Conservation (phyloP, 1,284 basidiomycete species). For the Trichosporon sp. region DNA sequence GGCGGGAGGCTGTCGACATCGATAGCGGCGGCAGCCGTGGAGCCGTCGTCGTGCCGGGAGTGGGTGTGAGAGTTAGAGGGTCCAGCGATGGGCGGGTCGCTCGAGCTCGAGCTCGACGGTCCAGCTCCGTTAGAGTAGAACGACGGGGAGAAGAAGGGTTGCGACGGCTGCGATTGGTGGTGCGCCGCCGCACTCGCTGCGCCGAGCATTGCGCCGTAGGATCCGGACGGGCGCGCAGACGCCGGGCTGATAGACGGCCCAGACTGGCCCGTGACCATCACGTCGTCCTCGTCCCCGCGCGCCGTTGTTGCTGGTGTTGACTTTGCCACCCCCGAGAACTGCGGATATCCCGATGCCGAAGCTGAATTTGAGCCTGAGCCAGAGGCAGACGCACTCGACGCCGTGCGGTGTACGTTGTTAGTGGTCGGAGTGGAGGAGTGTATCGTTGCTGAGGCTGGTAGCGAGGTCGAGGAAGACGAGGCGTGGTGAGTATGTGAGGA, state of each 20-base stretch:
- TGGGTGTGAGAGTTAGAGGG: too few species aligned
- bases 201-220: background rate
- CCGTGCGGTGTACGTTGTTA: background rate
- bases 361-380: too few species aligned
- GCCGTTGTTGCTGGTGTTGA: background rate
- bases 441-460: background rate
- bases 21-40: slow-evolving; percentile 27
- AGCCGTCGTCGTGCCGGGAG: slow-evolving; percentile 6
- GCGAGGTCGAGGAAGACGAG: background rate
- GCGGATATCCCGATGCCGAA: background rate
- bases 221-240: too few species aligned
- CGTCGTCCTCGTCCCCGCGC: background rate
- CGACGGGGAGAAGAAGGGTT: background rate
- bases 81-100: background rate
- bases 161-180: background rate
- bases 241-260: too few species aligned
- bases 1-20: slow-evolving; percentile 27
- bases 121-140: background rate
- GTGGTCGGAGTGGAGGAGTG: background rate
- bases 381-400: too few species aligned
- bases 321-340: background rate
- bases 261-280: background rate
- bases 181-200: background rate
- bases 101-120: background rate
- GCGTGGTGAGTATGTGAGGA: background rate